A percentile compares a stretch with the other conserved stretches of the same genome.
These are phyloP conservation scores for Cytidiella melzeri DNA, from an alignment of 768 basidiomycete species.

Conservation along the genomic window DNA sequence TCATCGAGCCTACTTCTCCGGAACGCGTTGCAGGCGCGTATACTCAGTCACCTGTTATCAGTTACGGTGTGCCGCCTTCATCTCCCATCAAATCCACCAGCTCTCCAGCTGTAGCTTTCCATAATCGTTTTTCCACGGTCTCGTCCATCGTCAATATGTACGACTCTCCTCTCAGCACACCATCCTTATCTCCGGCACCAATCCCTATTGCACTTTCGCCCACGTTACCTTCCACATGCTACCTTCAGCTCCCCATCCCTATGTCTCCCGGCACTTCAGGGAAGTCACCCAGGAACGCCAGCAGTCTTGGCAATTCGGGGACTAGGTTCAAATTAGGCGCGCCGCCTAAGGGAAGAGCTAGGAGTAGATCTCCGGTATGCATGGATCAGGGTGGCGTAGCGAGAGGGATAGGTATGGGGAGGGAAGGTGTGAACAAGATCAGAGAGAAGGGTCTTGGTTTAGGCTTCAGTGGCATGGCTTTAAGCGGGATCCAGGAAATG, in stretches of 20 bases:
- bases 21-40: neutral
- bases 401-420: neutral
- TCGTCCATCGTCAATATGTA: neutral
- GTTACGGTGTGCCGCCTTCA: neutral
- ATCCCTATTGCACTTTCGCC: neutral
- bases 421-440: neutral
- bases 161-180: neutral
- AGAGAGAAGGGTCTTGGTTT: neutral
- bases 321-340: neutral
- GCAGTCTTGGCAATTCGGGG: neutral
- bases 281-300: neutral
- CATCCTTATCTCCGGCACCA: neutral
- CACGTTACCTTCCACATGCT: neutral
- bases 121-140: neutral
- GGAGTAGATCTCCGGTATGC: neutral
- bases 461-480: neutral
- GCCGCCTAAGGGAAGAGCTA: neutral
- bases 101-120: neutral
- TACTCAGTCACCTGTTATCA: neutral
- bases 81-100: neutral
- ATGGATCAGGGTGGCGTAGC: neutral
- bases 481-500: neutral
- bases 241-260: neutral
- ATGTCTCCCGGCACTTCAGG: neutral
- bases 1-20: neutral